Evolutionary conservation across 306 rosid species (phyloP), one percentile per base, ranked within the genome.

Genomic region (Vigna angularis): DNA sequence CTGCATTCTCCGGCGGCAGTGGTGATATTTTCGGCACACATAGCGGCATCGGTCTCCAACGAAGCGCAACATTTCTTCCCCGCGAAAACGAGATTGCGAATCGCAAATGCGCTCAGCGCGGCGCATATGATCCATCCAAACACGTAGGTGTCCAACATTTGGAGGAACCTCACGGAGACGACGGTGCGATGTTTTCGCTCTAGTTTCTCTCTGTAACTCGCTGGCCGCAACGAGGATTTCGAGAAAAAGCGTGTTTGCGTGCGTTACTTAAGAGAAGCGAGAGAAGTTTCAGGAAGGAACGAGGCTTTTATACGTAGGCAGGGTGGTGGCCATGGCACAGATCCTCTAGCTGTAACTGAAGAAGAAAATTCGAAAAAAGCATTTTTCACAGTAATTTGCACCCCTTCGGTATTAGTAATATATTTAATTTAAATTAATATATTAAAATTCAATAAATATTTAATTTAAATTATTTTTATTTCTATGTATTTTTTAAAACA

Each of bases 1-100:
- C 86, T 83, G 70, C 95, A 88, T 82, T 92, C 91, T 70, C 86
- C 92, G 42, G 79, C 67, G 0, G 79, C 72, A 68, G 89, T 83
- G 28, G 85, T 76, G 68, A 85, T 47, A 66, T 81, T 87, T 45
- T 81, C 72, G 65, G 76, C 70, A 81, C 86, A 58, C 48, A 52
- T 85, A 63, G 81, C 6, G 14, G 72, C 24, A n/a, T 6, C 72
- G 55, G 61, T 55, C 51, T 58, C 85, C 30, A 47, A 44, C 1
- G 86, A 65, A 83, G 30, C 78, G 22, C 79, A 16, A 24, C 56
- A 26, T 38, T 51, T 81, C 6, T 70, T 86, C 74, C 36, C 73
- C 76, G 47, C 52, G 48, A 67, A 59, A 73, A 81, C 32, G 12
- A 90, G 26, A 52, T 4, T 51, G 86, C 73, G 90, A 24, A 90